Conservation (phyloP, 2,329 filamentous ascomycete species). For the Pseudocercospora macadamiae region DNA sequence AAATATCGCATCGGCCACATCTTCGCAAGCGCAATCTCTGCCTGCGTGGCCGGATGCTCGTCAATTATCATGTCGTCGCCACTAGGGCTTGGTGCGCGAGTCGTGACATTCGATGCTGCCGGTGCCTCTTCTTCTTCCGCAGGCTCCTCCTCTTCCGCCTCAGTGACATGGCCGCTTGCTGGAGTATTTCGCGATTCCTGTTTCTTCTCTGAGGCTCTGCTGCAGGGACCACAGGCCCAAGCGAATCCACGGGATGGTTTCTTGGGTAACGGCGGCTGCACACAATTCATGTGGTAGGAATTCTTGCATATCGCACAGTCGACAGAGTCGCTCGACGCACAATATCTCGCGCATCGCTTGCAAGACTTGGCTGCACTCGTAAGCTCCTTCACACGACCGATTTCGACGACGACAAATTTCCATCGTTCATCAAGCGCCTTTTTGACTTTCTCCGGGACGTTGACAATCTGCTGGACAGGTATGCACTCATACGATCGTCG, state of each 20-base stretch:
- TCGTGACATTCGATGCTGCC: constrained; percentile 60
- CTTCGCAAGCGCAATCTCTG: constrained; percentile 89
- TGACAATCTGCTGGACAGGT: constrained; percentile 88
- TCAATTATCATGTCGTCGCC: constrained; percentile 57
- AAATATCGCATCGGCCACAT: constrained; percentile 97
- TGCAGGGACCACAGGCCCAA: constrained; percentile 96
- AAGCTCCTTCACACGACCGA: constrained; percentile 89
- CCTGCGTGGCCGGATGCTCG: constrained; percentile 69
- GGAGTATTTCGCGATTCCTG: constrained; percentile 88
- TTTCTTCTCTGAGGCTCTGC: constrained; percentile 90
- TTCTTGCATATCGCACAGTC: constrained; percentile 93
- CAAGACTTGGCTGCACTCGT: constrained; percentile 95
- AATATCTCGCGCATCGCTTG: constrained; percentile 89
- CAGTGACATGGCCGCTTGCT: constrained; percentile 57
- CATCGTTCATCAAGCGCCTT: constrained; percentile 94
- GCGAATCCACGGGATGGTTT: constrained; percentile 97
- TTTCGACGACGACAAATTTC: constrained; percentile 94
- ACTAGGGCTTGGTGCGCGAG: constrained; percentile 56
- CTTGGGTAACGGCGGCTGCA: constrained; percentile 86
- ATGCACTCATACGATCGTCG: constrained; percentile 98
- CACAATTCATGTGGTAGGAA: constrained; percentile 98
- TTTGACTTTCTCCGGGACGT: constrained; percentile 93
- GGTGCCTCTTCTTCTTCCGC: constrained; percentile 68
- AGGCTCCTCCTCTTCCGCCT: constrained; percentile 66
- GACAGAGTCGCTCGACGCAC: constrained; percentile 92